A percentile compares a stretch with the other conserved stretches of the same genome.
phyloP scores from a whole-genome alignment of 1,139 yeast species.

The Debaryomyces psychrophilus region DNA sequence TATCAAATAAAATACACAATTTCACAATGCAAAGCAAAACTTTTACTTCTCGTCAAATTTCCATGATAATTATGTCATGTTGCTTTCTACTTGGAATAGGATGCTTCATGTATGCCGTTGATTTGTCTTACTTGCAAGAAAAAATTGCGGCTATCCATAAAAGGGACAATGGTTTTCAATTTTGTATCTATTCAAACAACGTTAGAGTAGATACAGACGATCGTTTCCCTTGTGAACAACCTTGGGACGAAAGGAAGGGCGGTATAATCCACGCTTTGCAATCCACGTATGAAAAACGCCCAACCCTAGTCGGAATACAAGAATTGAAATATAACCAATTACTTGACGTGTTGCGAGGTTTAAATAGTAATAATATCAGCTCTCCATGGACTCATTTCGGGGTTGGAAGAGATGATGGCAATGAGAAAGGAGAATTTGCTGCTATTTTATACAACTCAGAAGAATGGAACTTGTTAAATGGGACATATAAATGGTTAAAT shows the following conservation, averaged over 20 bases:
- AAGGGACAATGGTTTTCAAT: constrained; percentile 13
- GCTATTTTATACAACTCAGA: constrained; percentile 43
- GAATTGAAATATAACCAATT: constrained; percentile 35
- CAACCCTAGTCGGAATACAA: constrained; percentile 36
- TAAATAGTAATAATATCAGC: constrained; percentile 20
- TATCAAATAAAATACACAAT: neutral
- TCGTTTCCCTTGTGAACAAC: constrained; percentile 28
- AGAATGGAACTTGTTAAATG: constrained; percentile 33
- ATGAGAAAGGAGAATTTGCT: constrained; percentile 45
- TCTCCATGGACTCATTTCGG: constrained; percentile 45
- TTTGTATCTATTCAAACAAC: constrained; percentile 30
- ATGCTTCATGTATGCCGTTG: constrained; percentile 2
- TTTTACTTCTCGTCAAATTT: constrained; percentile 6
- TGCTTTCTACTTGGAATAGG: constrained; percentile 6
- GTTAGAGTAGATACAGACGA: constrained; percentile 27
- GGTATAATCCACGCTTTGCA: constrained; percentile 26
- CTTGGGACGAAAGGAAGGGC: constrained; percentile 30
- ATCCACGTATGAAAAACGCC: constrained; percentile 17
- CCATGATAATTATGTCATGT: constrained; percentile 6
- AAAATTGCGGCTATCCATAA: neutral
- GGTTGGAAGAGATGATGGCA: constrained; percentile 54
- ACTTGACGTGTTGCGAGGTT: constrained; percentile 27
- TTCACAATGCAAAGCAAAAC: constrained; percentile 2
- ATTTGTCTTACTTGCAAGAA: neutral
- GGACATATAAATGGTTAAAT: constrained; percentile 49